Base-by-base conservation (phyloP, 2,329 filamentous ascomycete genomes). In the Dichotomopilus funicola region DNA sequence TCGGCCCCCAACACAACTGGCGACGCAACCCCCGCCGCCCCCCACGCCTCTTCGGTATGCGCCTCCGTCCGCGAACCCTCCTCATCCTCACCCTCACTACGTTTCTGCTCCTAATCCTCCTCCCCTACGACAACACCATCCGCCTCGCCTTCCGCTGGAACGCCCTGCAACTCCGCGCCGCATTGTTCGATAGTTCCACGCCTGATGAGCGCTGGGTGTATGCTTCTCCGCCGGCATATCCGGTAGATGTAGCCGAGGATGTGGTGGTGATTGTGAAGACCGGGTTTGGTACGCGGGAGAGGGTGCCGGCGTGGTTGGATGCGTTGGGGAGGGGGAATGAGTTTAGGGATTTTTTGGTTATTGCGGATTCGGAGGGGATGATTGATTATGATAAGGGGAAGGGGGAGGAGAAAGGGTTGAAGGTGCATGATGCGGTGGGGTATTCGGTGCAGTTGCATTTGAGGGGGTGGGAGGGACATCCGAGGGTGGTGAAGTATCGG, bases 231-330 rank as follows among this genome's bases (percentile, higher is more conserved):
- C 54, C 61, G n/a, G 60, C 59, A n/a, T 72, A 73, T 53, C 71
- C 74, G 3, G 66, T 80, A 54, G 71, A 78, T 54, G 66, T 76
- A 38, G 66, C 67, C 51, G 67, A 68, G 40, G 78, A 81, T 53
- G 72, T 80, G 6, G 76, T 73, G 36, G 71, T 78, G 59, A 72
- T 82, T 49, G 67, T 82, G 60, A 82, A 82, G 67, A 81, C 78
- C 4, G 79, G 79, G 35, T 81, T 78, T 63, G 79, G 78, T 53
- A 81, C 79, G 13, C 73, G 73, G 47, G 67, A 74, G 49, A 73
- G 79, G 11, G 69, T 81, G 34, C 67, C 71, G 4, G 71, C 73
- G 9, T 74, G 78, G 64, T 66, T 81, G 9, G 68, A 72, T 43
- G 77, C 78, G 0, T 69, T 79, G 44, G 70, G 72, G 45, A 68